A percentile compares a stretch with the other conserved stretches of the same genome.
phyloP scores from a whole-genome alignment of 2,329 filamentous ascomycete genomes.

The Pseudogymnoascus sp. region DNA sequence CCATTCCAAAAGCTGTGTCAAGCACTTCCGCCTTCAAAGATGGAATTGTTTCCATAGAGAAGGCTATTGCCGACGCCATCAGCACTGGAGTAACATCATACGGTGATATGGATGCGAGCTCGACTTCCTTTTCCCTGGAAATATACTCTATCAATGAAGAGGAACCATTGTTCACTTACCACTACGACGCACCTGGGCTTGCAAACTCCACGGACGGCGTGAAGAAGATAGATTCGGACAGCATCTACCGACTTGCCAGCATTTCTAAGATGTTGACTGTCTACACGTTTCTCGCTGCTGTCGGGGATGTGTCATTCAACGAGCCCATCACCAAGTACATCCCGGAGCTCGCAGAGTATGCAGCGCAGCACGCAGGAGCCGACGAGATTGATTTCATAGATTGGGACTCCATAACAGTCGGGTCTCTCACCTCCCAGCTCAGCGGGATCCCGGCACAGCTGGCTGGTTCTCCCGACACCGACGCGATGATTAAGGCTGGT shows the following conservation, averaged over 20 bases:
- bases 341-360: conserved; percentile 29
- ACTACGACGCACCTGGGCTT: conserved; percentile 29
- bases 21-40: not conserved
- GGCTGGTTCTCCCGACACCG: not conserved
- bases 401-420: conserved; percentile 18
- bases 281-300: conserved; percentile 33
- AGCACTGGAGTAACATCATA: not conserved
- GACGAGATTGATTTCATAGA: conserved; percentile 15
- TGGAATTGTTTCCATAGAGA: not conserved
- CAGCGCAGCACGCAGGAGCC: conserved; percentile 2
- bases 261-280: conserved; percentile 39
- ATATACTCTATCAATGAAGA: conserved; percentile 30
- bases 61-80: not conserved
- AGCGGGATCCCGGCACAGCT: not conserved
- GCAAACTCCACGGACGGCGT: conserved; percentile 25
- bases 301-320: conserved; percentile 33
- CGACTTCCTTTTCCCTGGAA: conserved; percentile 32
- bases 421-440: conserved; percentile 17
- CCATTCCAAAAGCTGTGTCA: not conserved
- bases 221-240: conserved; percentile 31
- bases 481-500: not conserved
- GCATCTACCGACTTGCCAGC: conserved; percentile 35
- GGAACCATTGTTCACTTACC: conserved; percentile 28
- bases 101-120: not conserved
- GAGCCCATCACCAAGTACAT: conserved; percentile 35